Evolutionary conservation across 805 yeast genomes (phyloP).

Genomic region (Saturnispora besseyi): DNA sequence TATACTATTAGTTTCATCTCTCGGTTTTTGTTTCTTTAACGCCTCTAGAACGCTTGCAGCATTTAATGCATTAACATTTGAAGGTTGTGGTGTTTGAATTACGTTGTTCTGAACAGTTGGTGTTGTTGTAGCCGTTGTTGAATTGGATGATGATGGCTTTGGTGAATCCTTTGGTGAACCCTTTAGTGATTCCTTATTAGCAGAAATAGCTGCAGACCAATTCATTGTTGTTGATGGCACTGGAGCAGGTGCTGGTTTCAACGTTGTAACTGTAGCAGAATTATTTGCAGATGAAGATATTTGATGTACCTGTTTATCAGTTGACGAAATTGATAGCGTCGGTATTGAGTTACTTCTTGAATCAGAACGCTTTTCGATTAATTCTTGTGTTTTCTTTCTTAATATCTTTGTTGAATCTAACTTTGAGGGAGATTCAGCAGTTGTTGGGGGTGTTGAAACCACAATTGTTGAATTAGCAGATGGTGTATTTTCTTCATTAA

Average conservation of each 20-base stretch:
- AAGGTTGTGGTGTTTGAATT: constrained; percentile 2
- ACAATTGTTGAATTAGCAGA: constrained; percentile 6
- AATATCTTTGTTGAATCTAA: background rate
- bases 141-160: background rate
- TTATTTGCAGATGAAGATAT: constrained; percentile 13
- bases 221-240: constrained; percentile 25
- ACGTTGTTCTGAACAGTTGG: background rate
- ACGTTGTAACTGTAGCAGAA: constrained; percentile 21
- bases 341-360: constrained; percentile 6
- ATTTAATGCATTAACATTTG: constrained; percentile 27
- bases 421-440: constrained; percentile 11
- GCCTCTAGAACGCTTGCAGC: constrained; percentile 33
- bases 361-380: constrained; percentile 7
- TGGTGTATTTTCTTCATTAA: constrained; percentile 12
- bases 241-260: constrained; percentile 31
- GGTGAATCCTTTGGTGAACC: constrained; percentile 1
- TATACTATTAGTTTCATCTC: constrained; percentile 13
- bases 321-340: background rate
- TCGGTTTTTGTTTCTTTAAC: constrained; percentile 28
- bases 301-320: constrained; percentile 14
- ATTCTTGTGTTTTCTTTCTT: background rate
- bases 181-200: constrained; percentile 11
- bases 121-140: constrained; percentile 1
- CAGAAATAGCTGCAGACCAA: constrained; percentile 29
- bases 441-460: constrained; percentile 6